Evolutionary conservation across 2,329 filamentous ascomycete species (phyloP), one percentile per base, ranked within the genome.

Genomic region (Cordyceps fumosorosea): DNA sequence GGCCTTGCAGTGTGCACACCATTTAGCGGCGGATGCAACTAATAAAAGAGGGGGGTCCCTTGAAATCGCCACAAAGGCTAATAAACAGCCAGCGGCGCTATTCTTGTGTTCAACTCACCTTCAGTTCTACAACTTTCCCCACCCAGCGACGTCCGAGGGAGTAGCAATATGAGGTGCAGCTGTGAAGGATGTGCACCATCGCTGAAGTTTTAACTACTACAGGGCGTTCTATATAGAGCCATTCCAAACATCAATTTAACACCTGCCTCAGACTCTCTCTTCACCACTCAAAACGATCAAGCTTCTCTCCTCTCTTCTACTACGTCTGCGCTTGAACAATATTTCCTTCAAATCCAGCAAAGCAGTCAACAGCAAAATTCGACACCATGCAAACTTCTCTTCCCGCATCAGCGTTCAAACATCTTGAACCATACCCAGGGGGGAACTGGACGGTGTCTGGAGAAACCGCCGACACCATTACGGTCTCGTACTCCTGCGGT

Each of bases 371-470:
- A 12, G 16, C 55, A 37, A 24, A 37, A 48, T 24, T 44, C 11
- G 14, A 20, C 37, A 34, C 44, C 26, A 57, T 57, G 55, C 20
- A 57, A 18, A 22, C 14, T 11, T 37, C 56, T 3, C 14, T 59
- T 37, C 56, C 56, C 45, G 32, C 42, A 51, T 52, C 56, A 18
- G 56, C 47, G 12, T 34, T 59, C 20, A 59, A 59, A 44, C 56
- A 59, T 51, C 56, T 59, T 26, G 56, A 59, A 29, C 56, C 56
- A 20, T 59, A 51, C 32, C 56, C 56, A 42, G 56, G 56, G 6
- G 56, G 56, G 2, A 40, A 5, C 7, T 59, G 56, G 56, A 51
- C 22, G 14, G 45, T 59, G 16, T 24, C 45, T 42, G 48, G 34
- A 40, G 56, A 59, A 44, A 59, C 56, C 7, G 29, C 40, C 11